These are phyloP conservation scores for Centrapalus pauciflorus DNA, from an alignment of 129 eudicot genomes.

Conservation along the genomic window DNA sequence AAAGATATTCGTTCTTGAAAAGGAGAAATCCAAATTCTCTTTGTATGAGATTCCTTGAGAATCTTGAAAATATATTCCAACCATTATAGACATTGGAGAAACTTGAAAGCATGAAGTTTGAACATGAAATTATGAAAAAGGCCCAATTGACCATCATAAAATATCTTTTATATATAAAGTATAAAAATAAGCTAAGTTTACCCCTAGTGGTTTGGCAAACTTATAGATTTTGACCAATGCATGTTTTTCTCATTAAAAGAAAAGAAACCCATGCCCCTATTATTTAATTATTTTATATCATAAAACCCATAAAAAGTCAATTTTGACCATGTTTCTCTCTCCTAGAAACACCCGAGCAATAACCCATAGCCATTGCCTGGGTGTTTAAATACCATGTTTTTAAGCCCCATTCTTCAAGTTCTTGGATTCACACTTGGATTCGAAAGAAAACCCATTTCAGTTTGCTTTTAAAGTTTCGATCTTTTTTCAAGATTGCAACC, in stretches of 20 bases:
- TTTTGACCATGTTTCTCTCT: conserved; percentile 25
- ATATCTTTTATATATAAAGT: too few relatives aligned
- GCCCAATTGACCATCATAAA: conserved; percentile 5
- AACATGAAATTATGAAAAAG: conserved; percentile 6
- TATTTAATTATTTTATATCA: not conserved
- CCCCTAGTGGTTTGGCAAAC: conserved; percentile 10
- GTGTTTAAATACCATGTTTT: not conserved
- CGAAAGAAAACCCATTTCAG: conserved; percentile 9
- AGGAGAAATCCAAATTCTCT: conserved; percentile 1
- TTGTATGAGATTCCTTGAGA: conserved; percentile 14
- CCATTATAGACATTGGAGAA: conserved; percentile 9
- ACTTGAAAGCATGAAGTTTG: conserved; percentile 34
- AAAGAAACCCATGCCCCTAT: not conserved
- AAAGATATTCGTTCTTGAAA: not conserved
- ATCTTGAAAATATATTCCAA: conserved; percentile 4
- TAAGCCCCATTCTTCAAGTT: conserved; percentile 1
- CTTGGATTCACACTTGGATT: not conserved
- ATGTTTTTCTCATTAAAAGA: not conserved
- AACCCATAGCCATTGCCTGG: conserved; percentile 17
- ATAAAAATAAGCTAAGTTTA: too few relatives aligned
- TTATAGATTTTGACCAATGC: conserved; percentile 22
- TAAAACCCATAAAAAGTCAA: conserved; percentile 16
- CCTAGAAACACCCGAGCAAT: conserved; percentile 27
- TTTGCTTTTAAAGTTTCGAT: conserved; percentile 1
- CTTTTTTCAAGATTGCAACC: conserved; percentile 6